phyloP scores from a whole-genome alignment of 2,329 filamentous ascomycete genomes.

The Alternaria sp. region DNA sequence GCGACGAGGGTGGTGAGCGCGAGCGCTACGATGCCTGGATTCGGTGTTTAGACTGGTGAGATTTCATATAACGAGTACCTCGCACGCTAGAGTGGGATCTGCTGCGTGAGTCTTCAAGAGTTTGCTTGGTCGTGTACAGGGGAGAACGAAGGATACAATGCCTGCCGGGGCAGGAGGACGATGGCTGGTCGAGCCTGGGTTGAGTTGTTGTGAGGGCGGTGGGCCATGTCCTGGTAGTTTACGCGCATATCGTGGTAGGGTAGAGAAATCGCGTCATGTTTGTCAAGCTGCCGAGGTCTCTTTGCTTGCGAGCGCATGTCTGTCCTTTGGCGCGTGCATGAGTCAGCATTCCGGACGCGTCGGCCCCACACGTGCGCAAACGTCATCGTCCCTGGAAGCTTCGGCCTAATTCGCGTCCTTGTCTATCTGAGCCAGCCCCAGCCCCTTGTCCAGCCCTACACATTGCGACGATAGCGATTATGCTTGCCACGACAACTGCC shows the following conservation, averaged over 20 bases:
- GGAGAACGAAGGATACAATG: background rate
- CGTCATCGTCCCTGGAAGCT: background rate
- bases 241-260: background rate
- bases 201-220: background rate
- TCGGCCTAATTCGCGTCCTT: background rate
- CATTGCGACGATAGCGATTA: background rate
- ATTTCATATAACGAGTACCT: background rate
- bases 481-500: constrained; percentile 5
- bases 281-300: background rate
- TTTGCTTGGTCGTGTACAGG: background rate
- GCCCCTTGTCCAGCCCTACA: background rate
- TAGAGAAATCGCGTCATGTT: background rate
- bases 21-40: background rate
- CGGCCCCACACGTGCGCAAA: background rate
- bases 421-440: background rate
- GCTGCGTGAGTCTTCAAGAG: background rate
- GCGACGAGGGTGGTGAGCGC: background rate
- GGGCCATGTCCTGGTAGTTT: background rate
- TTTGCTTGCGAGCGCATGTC: background rate
- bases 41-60: background rate
- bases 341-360: background rate
- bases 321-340: background rate
- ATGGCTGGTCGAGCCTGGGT: background rate
- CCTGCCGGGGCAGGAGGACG: background rate
- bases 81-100: background rate